Percentiles rank a stretch among this genome's conserved stretches.
Conservation (phyloP, 2,329 filamentous ascomycete genomes). For the Apiospora marii region DNA sequence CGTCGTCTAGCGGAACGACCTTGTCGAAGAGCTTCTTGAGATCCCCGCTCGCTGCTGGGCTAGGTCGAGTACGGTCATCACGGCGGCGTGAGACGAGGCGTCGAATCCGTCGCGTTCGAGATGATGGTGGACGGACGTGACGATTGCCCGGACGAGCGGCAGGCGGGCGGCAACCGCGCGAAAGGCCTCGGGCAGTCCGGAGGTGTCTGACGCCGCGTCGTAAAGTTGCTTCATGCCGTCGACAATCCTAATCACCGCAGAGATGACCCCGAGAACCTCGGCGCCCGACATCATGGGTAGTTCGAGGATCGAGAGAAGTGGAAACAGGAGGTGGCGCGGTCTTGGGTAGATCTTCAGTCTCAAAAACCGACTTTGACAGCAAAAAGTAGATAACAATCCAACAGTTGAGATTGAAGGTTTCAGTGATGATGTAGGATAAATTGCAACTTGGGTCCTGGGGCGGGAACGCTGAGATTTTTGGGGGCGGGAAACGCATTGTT, state of each 20-base stretch:
- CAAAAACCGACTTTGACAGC: too few relatives aligned
- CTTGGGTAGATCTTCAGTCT: too few relatives aligned
- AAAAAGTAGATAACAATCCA: too few relatives aligned
- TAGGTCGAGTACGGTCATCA: background rate
- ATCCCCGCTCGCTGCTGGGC: background rate
- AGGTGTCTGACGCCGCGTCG: background rate
- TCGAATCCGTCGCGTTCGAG: background rate
- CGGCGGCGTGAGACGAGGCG: background rate
- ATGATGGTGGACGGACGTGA: background rate
- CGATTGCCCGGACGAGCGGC: background rate
- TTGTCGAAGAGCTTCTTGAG: background rate
- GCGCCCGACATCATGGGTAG: background rate
- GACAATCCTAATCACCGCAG: background rate
- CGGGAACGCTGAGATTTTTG: too few relatives aligned
- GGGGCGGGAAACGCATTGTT: too few relatives aligned
- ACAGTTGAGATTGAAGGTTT: too few relatives aligned
- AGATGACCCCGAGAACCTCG: background rate
- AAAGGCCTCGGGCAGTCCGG: background rate
- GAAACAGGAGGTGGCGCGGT: too few relatives aligned
- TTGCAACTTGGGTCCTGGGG: too few relatives aligned
- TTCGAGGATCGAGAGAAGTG: too few relatives aligned
- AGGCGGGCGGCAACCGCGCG: background rate
- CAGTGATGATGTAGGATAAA: too few relatives aligned
- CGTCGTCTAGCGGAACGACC: background rate
- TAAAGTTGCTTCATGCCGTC: background rate